Conservation (phyloP, 78 protist species). For the Chrysochromulina parva region DNA sequence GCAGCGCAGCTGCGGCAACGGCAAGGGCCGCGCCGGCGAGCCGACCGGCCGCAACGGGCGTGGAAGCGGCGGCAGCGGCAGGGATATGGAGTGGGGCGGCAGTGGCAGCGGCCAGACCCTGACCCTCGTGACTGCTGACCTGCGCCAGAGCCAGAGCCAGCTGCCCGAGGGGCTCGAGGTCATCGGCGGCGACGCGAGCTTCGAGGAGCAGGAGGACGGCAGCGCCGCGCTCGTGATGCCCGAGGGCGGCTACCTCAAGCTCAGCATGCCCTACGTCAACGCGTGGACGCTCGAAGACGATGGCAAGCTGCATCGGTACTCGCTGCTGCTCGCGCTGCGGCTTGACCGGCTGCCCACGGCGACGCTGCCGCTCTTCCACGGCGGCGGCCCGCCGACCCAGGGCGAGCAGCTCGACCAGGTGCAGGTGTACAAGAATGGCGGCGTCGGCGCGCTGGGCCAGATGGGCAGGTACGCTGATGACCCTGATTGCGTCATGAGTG, state of each 20-base stretch:
- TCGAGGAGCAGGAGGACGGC: conserved; percentile 24
- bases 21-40: too few relatives aligned
- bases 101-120: too few relatives aligned
- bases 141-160: neutral
- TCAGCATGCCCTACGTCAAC: neutral
- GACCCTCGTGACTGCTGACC: neutral
- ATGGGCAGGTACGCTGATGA: neutral
- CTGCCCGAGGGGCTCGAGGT: neutral
- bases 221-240: neutral
- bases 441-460: conserved; percentile 24
- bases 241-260: neutral
- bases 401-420: neutral
- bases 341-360: neutral
- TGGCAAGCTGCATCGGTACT: neutral
- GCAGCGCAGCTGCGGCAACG: too few relatives aligned
- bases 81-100: too few relatives aligned
- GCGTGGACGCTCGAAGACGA: neutral
- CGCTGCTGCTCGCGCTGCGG: neutral
- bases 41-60: too few relatives aligned
- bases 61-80: too few relatives aligned
- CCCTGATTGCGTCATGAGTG: too few relatives aligned
- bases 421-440: conserved; percentile 28
- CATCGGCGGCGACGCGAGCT: neutral
- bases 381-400: neutral
- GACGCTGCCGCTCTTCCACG: neutral